Conservation (phyloP, 139 green algal genomes). For the Deuterostichococcus epilithicus region DNA sequence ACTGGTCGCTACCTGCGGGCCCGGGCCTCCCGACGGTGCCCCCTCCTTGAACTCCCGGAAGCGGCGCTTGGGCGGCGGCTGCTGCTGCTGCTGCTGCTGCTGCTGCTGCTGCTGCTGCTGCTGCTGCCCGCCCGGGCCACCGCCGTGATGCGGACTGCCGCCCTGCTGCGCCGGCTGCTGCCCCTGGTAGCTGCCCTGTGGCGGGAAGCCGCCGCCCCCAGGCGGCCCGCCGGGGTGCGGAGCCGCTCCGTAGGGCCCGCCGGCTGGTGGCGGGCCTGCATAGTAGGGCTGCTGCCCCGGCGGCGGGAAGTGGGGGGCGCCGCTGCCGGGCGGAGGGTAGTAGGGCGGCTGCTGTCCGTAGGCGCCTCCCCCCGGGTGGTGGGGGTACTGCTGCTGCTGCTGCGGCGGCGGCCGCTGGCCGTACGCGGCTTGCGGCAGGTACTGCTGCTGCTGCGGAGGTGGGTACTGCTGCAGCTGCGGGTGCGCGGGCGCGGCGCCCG, state of each 20-base stretch:
- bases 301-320: not conserved
- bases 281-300: not conserved
- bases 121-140: not conserved
- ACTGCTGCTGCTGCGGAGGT: not conserved
- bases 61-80: slow-evolving; percentile 19
- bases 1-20: not conserved
- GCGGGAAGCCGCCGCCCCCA: too few relatives aligned
- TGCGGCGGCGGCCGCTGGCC: not conserved
- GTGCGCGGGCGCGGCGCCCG: too few relatives aligned
- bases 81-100: slow-evolving; percentile 14
- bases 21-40: not conserved
- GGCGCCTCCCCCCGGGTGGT: not conserved
- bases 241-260: not conserved
- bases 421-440: not conserved
- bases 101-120: not conserved
- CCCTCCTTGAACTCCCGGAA: slow-evolving; percentile 25
- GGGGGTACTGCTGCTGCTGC: not conserved
- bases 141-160: not conserved
- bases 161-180: not conserved
- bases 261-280: not conserved
- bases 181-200: not conserved
- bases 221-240: not conserved
- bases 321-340: not conserved
- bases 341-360: not conserved
- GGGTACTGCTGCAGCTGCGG: not conserved